Evolutionary conservation across 1,284 basidiomycete species (phyloP).

Genomic region (Tylopilus sp.): DNA sequence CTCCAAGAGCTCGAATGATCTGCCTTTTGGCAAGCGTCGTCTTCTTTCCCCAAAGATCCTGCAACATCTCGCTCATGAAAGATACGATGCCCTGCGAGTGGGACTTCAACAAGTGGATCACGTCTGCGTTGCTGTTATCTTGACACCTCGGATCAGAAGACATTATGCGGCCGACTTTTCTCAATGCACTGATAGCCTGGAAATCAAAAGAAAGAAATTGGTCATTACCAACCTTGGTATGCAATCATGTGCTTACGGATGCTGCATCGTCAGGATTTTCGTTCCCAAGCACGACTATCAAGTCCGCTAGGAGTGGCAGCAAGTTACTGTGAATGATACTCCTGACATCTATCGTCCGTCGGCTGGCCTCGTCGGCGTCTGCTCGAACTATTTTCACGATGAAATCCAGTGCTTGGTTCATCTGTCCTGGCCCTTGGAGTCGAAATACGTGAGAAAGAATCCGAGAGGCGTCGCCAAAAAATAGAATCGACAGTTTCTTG

Average conservation of each 20-base stretch:
- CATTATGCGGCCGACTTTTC: slow-evolving; percentile 52
- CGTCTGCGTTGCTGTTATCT: slow-evolving; percentile 35
- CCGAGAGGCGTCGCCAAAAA: slow-evolving; percentile 61
- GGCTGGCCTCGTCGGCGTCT: slow-evolving; percentile 28
- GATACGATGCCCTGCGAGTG: slow-evolving; percentile 84
- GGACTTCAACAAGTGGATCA: slow-evolving; percentile 63
- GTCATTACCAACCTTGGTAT: slow-evolving; percentile 1
- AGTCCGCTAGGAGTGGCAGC: slow-evolving; percentile 66
- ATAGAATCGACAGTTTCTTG: slow-evolving; percentile 50
- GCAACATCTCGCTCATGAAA: slow-evolving; percentile 78
- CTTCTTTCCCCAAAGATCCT: slow-evolving; percentile 77
- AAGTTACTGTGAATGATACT: slow-evolving; percentile 64
- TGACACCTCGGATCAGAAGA: slow-evolving; percentile 23
- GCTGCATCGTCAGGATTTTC: slow-evolving; percentile 47
- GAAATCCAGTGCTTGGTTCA: slow-evolving; percentile 60
- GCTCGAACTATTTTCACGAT: slow-evolving; percentile 45
- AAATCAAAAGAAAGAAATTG: neutral
- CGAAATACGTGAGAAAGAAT: slow-evolving; percentile 76
- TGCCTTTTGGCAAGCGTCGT: slow-evolving; percentile 64
- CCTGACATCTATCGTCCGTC: slow-evolving; percentile 45
- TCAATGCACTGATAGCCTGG: slow-evolving; percentile 63
- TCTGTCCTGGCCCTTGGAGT: slow-evolving; percentile 51
- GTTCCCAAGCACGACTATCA: slow-evolving; percentile 78
- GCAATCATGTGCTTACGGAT: slow-evolving; percentile 39
- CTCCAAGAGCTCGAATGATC: slow-evolving; percentile 79